A percentile compares a stretch with the other conserved stretches of the same genome.
These are phyloP conservation scores for Thymus mandschuricus DNA, from an alignment of 257 asterid species.

Conservation along the genomic window DNA sequence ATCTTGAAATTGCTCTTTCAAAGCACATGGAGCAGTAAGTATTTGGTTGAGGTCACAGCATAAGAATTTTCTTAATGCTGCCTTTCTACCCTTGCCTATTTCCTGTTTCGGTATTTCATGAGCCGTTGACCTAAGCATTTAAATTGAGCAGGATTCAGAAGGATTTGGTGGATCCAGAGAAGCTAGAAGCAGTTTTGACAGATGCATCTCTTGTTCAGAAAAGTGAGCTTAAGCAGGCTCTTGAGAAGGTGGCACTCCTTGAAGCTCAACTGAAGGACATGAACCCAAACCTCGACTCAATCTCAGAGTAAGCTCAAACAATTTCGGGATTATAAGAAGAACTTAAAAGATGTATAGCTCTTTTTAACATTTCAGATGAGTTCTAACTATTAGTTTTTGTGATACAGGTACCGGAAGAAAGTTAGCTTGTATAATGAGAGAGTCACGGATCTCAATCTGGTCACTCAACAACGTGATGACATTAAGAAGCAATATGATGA, in stretches of 20 bases:
- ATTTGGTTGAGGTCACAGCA: conserved; percentile 14
- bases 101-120: not conserved
- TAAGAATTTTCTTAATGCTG: conserved; percentile 11
- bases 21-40: conserved; percentile 96
- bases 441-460: conserved; percentile 79
- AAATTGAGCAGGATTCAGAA: conserved; percentile 69
- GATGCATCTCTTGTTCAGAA: conserved; percentile 63
- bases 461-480: conserved; percentile 89
- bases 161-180: conserved; percentile 87
- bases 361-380: conserved; percentile 7
- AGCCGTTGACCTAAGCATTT: conserved; percentile 8
- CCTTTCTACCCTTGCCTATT: not conserved
- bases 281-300: conserved; percentile 97
- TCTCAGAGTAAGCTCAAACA: conserved; percentile 69
- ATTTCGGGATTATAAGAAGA: conserved; percentile 15
- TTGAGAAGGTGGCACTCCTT: conserved; percentile 85
- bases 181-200: conserved; percentile 65
- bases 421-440: conserved; percentile 79
- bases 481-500: conserved; percentile 88
- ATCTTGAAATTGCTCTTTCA: conserved; percentile 64
- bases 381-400: conserved; percentile 3
- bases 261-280: conserved; percentile 94
- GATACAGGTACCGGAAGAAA: conserved; percentile 73
- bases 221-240: conserved; percentile 70
- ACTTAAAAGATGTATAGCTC: not conserved